These are phyloP conservation scores for Verbascum thapsus DNA, from an alignment of 257 asterid genomes.

Conservation along the genomic window DNA sequence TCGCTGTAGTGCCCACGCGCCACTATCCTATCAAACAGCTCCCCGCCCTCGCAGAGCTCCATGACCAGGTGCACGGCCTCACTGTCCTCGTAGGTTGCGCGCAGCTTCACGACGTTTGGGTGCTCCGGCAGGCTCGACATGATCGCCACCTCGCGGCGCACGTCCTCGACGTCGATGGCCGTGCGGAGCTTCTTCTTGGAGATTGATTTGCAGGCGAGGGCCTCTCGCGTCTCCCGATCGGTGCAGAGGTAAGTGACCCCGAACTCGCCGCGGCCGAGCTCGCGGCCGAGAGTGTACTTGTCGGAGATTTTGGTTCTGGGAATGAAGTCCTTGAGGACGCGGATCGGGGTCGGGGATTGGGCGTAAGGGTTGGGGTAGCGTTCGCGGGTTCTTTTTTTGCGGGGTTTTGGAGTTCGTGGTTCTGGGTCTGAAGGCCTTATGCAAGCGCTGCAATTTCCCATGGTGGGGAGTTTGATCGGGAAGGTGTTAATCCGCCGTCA, in stretches of 20 bases:
- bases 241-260: slow-evolving; percentile 84
- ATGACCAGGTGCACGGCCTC: slow-evolving; percentile 83
- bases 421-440: slow-evolving; percentile 48
- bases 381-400: slow-evolving; percentile 40
- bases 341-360: slow-evolving; percentile 55
- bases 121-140: slow-evolving; percentile 85
- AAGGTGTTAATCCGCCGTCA: slow-evolving; percentile 33
- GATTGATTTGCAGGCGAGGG: slow-evolving; percentile 83
- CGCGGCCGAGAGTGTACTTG: slow-evolving; percentile 72
- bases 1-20: slow-evolving; percentile 92
- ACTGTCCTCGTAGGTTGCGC: slow-evolving; percentile 79
- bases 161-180: slow-evolving; percentile 78
- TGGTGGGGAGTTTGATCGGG: slow-evolving; percentile 17
- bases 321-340: slow-evolving; percentile 61
- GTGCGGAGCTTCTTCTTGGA: slow-evolving; percentile 80
- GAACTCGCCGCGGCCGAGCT: slow-evolving; percentile 88
- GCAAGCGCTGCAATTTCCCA: slow-evolving; percentile 90
- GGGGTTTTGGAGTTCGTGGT: slow-evolving; percentile 36
- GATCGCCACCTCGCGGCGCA: slow-evolving; percentile 78
- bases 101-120: slow-evolving; percentile 61
- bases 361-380: slow-evolving; percentile 67
- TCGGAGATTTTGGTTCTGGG: slow-evolving; percentile 66
- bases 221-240: slow-evolving; percentile 64
- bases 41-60: slow-evolving; percentile 92
- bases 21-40: slow-evolving; percentile 77